Evolutionary conservation across 495 filamentous ascomycete species (phyloP).

Genomic region (Daldinia grandis): DNA sequence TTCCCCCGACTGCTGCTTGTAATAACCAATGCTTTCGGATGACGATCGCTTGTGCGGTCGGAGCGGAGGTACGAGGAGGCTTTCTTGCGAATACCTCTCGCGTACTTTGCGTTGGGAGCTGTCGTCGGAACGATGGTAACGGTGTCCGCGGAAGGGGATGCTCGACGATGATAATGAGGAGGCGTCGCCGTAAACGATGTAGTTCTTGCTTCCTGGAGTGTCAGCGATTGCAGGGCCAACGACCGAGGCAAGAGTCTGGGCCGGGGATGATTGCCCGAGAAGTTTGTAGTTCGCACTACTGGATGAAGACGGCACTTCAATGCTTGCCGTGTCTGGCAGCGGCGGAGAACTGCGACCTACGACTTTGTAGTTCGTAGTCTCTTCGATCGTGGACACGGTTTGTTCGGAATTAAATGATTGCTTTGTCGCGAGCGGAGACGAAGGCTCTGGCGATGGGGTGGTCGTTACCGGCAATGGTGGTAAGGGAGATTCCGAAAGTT

Average conservation of each 20-base stretch:
- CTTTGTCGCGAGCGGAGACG: constrained; percentile 50
- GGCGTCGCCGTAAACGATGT: constrained; percentile 54
- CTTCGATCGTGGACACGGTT: constrained; percentile 56
- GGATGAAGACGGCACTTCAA: constrained; percentile 46
- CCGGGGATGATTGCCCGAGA: constrained; percentile 52
- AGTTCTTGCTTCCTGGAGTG: constrained; percentile 51
- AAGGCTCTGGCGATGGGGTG: constrained; percentile 36
- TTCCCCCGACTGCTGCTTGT: constrained; percentile 58
- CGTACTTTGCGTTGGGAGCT: constrained; percentile 44
- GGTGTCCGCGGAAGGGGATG: constrained; percentile 31
- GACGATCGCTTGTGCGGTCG: constrained; percentile 53
- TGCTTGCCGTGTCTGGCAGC: constrained; percentile 50
- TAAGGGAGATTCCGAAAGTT: constrained; percentile 45
- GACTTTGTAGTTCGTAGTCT: constrained; percentile 63
- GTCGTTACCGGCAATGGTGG: constrained; percentile 53
- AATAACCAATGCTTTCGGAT: constrained; percentile 57
- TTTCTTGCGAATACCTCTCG: constrained; percentile 63
- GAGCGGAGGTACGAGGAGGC: constrained; percentile 61
- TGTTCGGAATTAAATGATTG: constrained; percentile 56
- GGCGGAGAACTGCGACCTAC: constrained; percentile 54
- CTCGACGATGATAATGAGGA: constrained; percentile 51
- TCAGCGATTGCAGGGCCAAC: constrained; percentile 26
- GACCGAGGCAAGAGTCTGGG: constrained; percentile 40
- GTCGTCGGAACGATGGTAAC: constrained; percentile 39
- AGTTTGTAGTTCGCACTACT: constrained; percentile 53